Percentiles rank a stretch among this genome's conserved stretches.
phyloP scores from a whole-genome alignment of 306 rosid genomes.

The Clitoria ternatea region DNA sequence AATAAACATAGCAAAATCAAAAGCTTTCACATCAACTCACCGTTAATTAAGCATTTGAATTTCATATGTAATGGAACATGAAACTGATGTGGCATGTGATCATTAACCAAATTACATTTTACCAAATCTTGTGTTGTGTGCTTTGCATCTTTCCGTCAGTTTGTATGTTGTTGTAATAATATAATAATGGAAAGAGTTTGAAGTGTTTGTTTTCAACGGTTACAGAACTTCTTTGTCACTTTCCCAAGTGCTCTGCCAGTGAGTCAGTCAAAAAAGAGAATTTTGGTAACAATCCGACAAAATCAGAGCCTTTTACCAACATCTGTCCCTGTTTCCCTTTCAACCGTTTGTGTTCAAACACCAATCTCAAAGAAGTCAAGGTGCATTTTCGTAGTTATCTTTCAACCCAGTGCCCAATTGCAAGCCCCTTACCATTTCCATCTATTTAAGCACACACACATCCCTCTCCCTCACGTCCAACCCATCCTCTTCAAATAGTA shows the following conservation, averaged over 20 bases:
- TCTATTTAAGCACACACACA: conserved; percentile 55
- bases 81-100: background rate
- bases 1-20: background rate
- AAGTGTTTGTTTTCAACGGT: conserved; percentile 51
- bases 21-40: background rate
- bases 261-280: conserved; percentile 66
- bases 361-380: conserved; percentile 48
- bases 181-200: conserved; percentile 24
- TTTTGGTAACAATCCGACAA: conserved; percentile 74
- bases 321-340: conserved; percentile 68
- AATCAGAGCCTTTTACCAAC: conserved; percentile 68
- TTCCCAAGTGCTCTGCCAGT: conserved; percentile 34
- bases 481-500: conserved; percentile 30
- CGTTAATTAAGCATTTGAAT: background rate
- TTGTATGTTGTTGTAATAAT: background rate
- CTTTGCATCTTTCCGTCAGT: background rate
- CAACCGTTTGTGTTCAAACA: conserved; percentile 59
- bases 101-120: background rate
- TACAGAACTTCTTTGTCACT: conserved; percentile 40
- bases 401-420: conserved; percentile 30
- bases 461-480: conserved; percentile 38
- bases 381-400: conserved; percentile 57
- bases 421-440: background rate
- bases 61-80: background rate
- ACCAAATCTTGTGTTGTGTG: background rate